A percentile compares a stretch with the other conserved stretches of the same genome.
phyloP scores from a whole-genome alignment of 2,329 filamentous ascomycete genomes.

The Arthrobotrys pseudoclavata region DNA sequence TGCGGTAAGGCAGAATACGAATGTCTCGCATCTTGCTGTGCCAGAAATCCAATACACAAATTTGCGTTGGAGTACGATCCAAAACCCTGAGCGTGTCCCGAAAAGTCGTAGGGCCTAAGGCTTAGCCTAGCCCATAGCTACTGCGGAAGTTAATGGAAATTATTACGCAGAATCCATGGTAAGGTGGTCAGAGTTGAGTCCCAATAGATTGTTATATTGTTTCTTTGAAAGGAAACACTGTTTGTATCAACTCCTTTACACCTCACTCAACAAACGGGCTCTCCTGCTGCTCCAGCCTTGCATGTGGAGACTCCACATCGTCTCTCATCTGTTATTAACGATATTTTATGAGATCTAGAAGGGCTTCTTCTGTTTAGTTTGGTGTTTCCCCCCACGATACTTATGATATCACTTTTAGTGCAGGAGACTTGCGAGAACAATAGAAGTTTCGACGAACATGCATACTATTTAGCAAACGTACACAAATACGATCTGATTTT shows the following conservation, averaged over 20 bases:
- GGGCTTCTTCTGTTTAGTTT: no score
- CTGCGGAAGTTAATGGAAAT: neutral
- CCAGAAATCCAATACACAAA: slow-evolving; percentile 28
- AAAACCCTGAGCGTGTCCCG: neutral
- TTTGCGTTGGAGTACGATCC: slow-evolving; percentile 3
- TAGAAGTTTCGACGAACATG: neutral
- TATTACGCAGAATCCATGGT: neutral
- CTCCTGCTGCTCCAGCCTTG: slow-evolving; percentile 1
- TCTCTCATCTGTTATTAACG: neutral
- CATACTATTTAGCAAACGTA: no score
- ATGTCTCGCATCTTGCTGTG: slow-evolving; percentile 25
- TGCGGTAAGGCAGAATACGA: slow-evolving; percentile 29
- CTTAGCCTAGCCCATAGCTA: neutral
- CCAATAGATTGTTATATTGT: neutral
- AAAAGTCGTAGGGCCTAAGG: neutral
- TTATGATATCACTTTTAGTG: no score
- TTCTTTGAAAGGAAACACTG: neutral
- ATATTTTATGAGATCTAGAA: no score
- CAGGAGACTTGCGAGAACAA: neutral
- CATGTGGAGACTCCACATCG: neutral
- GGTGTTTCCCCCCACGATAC: no score
- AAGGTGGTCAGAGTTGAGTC: neutral
- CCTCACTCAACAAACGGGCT: no score
- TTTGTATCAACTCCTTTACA: no score
- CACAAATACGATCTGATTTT: no score